phyloP scores from a whole-genome alignment of 2,329 filamentous ascomycete species.

The Ceratocystis huliohia region DNA sequence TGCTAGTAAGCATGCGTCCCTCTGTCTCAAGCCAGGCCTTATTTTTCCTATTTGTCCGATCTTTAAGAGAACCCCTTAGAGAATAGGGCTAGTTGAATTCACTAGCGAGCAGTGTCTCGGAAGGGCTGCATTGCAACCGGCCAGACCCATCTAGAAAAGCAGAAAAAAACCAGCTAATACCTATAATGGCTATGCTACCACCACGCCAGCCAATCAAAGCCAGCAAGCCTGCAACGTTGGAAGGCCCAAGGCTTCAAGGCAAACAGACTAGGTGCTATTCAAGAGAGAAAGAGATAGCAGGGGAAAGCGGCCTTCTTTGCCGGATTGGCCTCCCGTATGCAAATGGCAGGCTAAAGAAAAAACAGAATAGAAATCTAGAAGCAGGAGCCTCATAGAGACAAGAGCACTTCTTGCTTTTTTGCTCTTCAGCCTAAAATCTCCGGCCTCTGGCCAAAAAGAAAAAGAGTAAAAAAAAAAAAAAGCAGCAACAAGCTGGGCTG shows the following conservation, averaged over 20 bases:
- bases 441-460: no score
- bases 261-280: not conserved
- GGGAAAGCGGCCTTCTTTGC: not conserved
- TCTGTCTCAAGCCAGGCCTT: not conserved
- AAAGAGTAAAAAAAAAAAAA: no score
- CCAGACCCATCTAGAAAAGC: not conserved
- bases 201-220: not conserved
- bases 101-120: not conserved
- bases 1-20: not conserved
- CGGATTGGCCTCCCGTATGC: no score
- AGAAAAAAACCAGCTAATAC: not conserved
- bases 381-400: no score
- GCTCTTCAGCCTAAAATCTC: no score
- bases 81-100: not conserved
- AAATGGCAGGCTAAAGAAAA: no score
- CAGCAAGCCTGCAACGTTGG: not conserved
- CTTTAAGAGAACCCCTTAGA: not conserved
- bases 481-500: no score
- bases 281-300: not conserved
- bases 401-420: no score
- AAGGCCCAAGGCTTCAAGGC: not conserved
- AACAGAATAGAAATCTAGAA: no score
- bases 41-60: constrained; percentile 3
- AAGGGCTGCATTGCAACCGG: not conserved
- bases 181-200: not conserved